Evolutionary conservation across 257 asterid genomes (phyloP).

Genomic region (Thymus mandschuricus): DNA sequence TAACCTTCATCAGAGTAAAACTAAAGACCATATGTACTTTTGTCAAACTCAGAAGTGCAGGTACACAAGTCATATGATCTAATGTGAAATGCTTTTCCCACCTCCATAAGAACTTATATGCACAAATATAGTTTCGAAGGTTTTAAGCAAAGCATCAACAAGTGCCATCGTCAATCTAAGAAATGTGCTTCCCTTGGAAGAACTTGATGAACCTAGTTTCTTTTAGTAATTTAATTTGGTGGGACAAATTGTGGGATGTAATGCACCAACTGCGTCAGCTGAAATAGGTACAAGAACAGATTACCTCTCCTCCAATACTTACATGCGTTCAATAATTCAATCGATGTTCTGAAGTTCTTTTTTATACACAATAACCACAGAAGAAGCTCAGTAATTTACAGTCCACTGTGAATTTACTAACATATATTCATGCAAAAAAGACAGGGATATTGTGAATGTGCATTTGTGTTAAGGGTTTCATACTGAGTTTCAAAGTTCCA

Average conservation of each 20-base stretch:
- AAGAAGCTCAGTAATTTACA: background rate
- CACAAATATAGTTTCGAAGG: background rate
- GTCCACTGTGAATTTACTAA: background rate
- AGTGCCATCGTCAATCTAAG: too few relatives aligned
- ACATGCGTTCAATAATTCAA: background rate
- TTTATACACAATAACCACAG: background rate
- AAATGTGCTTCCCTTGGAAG: too few relatives aligned
- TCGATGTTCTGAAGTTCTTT: background rate
- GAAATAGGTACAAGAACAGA: background rate
- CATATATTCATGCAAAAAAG: background rate
- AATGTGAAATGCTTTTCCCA: background rate
- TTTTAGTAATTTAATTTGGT: too few relatives aligned
- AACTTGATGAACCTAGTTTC: too few relatives aligned
- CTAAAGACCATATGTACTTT: background rate
- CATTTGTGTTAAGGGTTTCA: background rate
- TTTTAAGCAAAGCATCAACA: background rate
- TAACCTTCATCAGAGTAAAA: background rate
- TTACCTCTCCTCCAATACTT: background rate
- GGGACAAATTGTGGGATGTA: too few relatives aligned
- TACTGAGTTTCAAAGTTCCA: background rate
- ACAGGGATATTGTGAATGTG: too few relatives aligned
- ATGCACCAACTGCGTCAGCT: too few relatives aligned
- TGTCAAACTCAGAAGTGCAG: slow-evolving; percentile 8
- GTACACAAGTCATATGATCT: background rate
- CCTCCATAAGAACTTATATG: background rate